These are phyloP conservation scores for Claviceps spartinae DNA, from an alignment of 2,329 filamentous ascomycete species.

Conservation along the genomic window DNA sequence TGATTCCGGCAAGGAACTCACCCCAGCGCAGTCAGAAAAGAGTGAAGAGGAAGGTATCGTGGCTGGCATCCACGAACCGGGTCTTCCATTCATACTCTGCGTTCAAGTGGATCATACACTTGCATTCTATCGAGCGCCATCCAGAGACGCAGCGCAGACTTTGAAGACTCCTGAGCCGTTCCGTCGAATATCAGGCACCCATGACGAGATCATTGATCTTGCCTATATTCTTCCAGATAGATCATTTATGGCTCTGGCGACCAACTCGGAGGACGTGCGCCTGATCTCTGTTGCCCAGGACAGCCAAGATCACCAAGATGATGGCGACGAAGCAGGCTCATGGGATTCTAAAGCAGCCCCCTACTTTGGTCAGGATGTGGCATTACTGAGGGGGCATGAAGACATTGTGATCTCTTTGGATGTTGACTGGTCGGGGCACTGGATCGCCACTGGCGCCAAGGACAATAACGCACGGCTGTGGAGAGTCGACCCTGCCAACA, in stretches of 20 bases:
- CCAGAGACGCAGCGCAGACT: conserved; percentile 20
- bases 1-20: conserved; percentile 64
- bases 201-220: conserved; percentile 95
- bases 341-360: conserved; percentile 17
- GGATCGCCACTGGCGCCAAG: conserved; percentile 92
- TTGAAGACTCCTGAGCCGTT: conserved; percentile 37
- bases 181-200: conserved; percentile 81
- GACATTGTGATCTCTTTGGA: conserved; percentile 94
- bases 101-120: conserved; percentile 85
- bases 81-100: conserved; percentile 59
- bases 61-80: conserved; percentile 51
- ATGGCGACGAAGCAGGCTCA: conserved; percentile 11
- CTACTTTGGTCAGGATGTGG: conserved; percentile 85
- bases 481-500: conserved; percentile 64
- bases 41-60: conserved; percentile 55
- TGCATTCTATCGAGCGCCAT: conserved; percentile 49
- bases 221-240: conserved; percentile 71
- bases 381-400: conserved; percentile 74
- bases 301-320: conserved; percentile 10
- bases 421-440: conserved; percentile 91
- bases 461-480: conserved; percentile 90
- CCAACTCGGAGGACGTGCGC: conserved; percentile 86
- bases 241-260: conserved; percentile 77
- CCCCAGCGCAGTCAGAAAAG: conserved; percentile 51
- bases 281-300: conserved; percentile 57